phyloP scores from a whole-genome alignment of 208 protist species.

The Porcisia deanei region DNA sequence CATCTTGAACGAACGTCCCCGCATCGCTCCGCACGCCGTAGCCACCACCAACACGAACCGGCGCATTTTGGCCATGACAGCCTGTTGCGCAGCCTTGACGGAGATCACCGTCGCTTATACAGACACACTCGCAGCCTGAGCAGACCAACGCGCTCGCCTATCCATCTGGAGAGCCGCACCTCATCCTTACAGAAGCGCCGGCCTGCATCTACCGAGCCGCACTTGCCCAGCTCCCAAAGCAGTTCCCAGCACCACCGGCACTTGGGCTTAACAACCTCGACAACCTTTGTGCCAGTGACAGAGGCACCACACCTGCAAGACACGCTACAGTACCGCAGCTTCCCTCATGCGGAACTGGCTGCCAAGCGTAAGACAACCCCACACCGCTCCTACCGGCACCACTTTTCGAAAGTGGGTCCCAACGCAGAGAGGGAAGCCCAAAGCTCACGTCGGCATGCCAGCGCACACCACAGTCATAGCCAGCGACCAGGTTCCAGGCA shows the following conservation, averaged over 20 bases:
- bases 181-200: conserved; percentile 12
- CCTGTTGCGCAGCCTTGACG: conserved; percentile 21
- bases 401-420: neutral
- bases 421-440: conserved; percentile 10
- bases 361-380: conserved; percentile 6
- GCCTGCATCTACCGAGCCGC: conserved; percentile 16
- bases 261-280: neutral
- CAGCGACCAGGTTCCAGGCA: conserved; percentile 9
- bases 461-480: conserved; percentile 22
- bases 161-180: conserved; percentile 19
- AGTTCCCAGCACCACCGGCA: conserved; percentile 18
- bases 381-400: conserved; percentile 11
- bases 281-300: neutral
- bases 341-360: conserved; percentile 6
- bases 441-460: conserved; percentile 15
- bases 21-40: conserved; percentile 19
- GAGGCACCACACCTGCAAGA: conserved; percentile 27
- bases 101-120: conserved; percentile 4
- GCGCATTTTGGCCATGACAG: conserved; percentile 4
- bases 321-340: conserved; percentile 27
- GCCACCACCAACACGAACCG: conserved; percentile 15
- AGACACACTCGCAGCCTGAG: conserved; percentile 17
- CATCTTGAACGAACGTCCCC: neutral
- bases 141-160: conserved; percentile 16
- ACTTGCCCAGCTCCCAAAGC: conserved; percentile 13